Evolutionary conservation across 192 early-diverging fungal genomes (phyloP).

Genomic region (Podochytrium sp.): DNA sequence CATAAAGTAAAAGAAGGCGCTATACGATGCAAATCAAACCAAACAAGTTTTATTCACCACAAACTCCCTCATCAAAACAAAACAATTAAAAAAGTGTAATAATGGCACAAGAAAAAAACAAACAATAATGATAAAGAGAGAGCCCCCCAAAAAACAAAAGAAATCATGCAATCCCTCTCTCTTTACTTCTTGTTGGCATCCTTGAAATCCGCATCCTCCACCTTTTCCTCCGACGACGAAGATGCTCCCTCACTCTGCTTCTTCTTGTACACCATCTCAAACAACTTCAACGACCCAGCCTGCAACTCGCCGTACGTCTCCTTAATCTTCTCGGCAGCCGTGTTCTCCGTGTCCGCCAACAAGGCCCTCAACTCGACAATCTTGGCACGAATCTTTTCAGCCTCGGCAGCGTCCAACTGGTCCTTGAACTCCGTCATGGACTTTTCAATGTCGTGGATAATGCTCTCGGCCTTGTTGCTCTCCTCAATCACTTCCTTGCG

Average conservation of each 20-base stretch:
- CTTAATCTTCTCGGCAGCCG: slow-evolving; percentile 87
- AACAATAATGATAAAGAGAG: no score
- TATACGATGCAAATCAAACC: no score
- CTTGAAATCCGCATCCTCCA: slow-evolving; percentile 73
- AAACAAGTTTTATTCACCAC: no score
- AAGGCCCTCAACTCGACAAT: slow-evolving; percentile 82
- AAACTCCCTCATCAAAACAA: no score
- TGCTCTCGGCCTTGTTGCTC: slow-evolving; percentile 87
- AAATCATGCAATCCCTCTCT: no score
- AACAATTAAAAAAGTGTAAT: no score
- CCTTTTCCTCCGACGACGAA: slow-evolving; percentile 39
- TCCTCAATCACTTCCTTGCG: slow-evolving; percentile 95
- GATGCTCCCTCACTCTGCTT: slow-evolving; percentile 32
- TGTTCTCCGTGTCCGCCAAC: slow-evolving; percentile 67
- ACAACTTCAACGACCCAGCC: slow-evolving; percentile 90
- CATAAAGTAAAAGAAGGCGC: no score
- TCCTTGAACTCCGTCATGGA: slow-evolving; percentile 96
- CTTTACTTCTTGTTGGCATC: slow-evolving; percentile 61
- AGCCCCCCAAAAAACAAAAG: no score
- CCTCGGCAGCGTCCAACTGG: slow-evolving; percentile 85
- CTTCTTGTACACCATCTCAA: slow-evolving; percentile 98
- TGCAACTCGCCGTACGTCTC: slow-evolving; percentile 84
- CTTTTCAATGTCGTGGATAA: slow-evolving; percentile 94
- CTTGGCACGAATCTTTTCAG: slow-evolving; percentile 82
- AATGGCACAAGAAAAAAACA: no score